Conservation (phyloP, 331 rosid genomes). For the Phaseolus coccineus region DNA sequence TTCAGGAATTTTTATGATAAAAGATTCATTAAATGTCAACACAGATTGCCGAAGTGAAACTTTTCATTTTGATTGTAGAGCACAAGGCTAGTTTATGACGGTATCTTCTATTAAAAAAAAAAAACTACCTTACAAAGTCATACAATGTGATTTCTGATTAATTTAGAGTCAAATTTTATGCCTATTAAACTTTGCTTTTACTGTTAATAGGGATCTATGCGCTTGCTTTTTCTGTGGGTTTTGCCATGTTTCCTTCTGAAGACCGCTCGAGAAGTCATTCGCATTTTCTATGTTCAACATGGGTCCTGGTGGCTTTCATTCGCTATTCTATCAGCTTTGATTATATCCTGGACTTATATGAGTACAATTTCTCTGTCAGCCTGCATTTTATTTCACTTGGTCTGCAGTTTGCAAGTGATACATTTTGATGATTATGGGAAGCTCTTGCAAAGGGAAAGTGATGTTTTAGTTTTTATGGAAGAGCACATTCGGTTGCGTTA, state of each 20-base stretch:
- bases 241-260: conserved; percentile 69
- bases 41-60: background rate
- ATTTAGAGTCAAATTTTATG: background rate
- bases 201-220: conserved; percentile 61
- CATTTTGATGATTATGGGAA: conserved; percentile 72
- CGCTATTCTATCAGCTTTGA: conserved; percentile 53
- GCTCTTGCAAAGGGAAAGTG: conserved; percentile 54
- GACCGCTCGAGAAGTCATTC: conserved; percentile 64
- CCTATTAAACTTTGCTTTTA: background rate
- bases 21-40: background rate
- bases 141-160: background rate
- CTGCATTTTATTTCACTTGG: conserved; percentile 83
- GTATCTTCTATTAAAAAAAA: background rate
- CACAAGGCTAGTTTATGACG: background rate
- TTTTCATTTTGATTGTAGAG: background rate
- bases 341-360: conserved; percentile 78
- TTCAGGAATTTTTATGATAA: no score
- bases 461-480: conserved; percentile 55
- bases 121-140: background rate
- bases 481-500: conserved; percentile 74
- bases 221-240: conserved; percentile 69
- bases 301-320: conserved; percentile 63
- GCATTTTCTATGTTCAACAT: conserved; percentile 49
- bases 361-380: conserved; percentile 77
- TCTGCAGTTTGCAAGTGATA: conserved; percentile 85